Evolutionary conservation across 495 filamentous ascomycete genomes (phyloP).

Genomic region (Penicillium samsonianum): DNA sequence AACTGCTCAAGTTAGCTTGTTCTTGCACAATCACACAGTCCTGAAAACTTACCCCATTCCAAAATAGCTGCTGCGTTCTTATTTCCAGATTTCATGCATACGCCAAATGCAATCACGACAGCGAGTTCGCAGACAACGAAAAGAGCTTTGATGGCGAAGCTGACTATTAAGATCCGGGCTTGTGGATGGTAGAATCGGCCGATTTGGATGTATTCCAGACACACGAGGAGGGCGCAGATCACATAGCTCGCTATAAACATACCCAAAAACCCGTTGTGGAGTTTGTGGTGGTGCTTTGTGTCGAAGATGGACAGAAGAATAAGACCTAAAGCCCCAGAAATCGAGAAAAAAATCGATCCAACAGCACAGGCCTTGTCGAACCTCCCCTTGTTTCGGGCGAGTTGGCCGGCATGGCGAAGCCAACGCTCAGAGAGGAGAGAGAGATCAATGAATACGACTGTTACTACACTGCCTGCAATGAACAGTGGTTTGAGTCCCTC

Average conservation of each 20-base stretch:
- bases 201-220: conserved; percentile 74
- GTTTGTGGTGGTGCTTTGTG: conserved; percentile 55
- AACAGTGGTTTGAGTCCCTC: conserved; percentile 73
- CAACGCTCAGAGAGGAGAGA: conserved; percentile 71
- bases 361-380: conserved; percentile 63
- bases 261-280: conserved; percentile 70
- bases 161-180: conserved; percentile 63
- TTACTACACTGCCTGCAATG: conserved; percentile 68
- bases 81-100: conserved; percentile 21
- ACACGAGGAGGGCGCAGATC: conserved; percentile 71
- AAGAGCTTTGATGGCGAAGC: conserved; percentile 72
- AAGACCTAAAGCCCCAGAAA: conserved; percentile 68
- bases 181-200: conserved; percentile 62
- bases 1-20: conserved; percentile 30
- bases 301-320: conserved; percentile 79
- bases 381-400: conserved; percentile 61
- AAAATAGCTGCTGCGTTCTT: conserved; percentile 54
- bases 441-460: conserved; percentile 75
- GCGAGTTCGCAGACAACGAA: conserved; percentile 74
- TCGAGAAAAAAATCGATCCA: conserved; percentile 63
- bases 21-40: background rate
- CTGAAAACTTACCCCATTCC: conserved; percentile 56
- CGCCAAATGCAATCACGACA: conserved; percentile 60
- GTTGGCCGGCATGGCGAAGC: conserved; percentile 65
- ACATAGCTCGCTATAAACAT: conserved; percentile 72